Base-by-base conservation (phyloP, 164 flowering plant species). In the Annona squamosa region DNA sequence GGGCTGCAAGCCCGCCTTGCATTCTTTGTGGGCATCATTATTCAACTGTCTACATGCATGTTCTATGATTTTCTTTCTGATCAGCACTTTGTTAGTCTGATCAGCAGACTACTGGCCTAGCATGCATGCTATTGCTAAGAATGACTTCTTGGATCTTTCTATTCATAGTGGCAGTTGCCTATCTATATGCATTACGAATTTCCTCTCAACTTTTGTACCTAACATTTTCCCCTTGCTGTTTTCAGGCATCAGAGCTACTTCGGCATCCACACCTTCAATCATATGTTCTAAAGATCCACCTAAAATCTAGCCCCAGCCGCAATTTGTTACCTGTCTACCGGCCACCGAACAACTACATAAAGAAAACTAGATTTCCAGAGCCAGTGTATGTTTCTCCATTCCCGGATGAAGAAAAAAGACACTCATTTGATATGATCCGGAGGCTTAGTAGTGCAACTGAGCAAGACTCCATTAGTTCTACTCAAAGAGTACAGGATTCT, bases 201-300 rank as follows among this genome's bases (percentile, higher is more conserved):
- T 16, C 48, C 12, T 47, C 59, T 48, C 37, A 44, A 46, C 46
- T 13, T 6, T 46, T 7, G 3, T 48, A 26, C 17, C 1, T 65
- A 4, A 66, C 16, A 46, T 26, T 13, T 47, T 17, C 43, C 56
- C 44, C 62, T 56, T 52, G 59, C 59, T 26, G 67, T 77, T 76
- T 46, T 75, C 90, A 96, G 99, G 95, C 98, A 79, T 86, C 91
- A 13, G 98, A 96, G 78, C 85, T 96, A 68, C 97, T 96, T 42
- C 78, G 84, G 76, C 93, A 91, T 72, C 92, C 94, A 42, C 90
- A 81, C 72, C 97, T 96, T 78, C 97, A 90, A 77, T 87, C 92
- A 48, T 78, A 86, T 81, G 82, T 96, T 73, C 85, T 86, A 5
- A 87, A 85, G 82, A 70, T 93, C 71, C 90, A 92, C 80, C 85